A percentile compares a stretch with the other conserved stretches of the same genome.
These are phyloP conservation scores for Lycium ferocissimum DNA, from an alignment of 257 asterid species.

Conservation along the genomic window DNA sequence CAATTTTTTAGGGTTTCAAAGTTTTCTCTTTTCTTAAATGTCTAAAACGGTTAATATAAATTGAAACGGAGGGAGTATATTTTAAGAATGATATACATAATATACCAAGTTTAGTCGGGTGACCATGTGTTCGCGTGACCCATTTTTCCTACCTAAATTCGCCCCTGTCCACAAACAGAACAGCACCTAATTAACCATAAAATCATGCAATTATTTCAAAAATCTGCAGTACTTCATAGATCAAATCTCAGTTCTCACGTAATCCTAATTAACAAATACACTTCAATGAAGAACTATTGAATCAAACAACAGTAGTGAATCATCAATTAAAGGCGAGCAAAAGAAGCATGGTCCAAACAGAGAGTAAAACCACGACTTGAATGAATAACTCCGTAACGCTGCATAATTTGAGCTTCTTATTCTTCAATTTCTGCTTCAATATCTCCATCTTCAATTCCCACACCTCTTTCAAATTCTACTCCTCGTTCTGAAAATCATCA, in stretches of 20 bases:
- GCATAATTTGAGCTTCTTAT: constrained; percentile 43
- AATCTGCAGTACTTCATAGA: not conserved
- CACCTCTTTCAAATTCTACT: constrained; percentile 28
- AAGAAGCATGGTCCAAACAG: constrained; percentile 44
- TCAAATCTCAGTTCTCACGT: not conserved
- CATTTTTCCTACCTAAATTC: too few relatives aligned
- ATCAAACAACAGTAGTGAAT: constrained; percentile 33
- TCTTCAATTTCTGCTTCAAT: constrained; percentile 53
- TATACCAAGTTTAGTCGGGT: too few relatives aligned
- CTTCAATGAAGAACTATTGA: constrained; percentile 4
- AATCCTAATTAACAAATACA: not conserved
- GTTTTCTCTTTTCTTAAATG: too few relatives aligned
- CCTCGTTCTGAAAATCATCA: constrained; percentile 41
- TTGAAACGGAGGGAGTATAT: too few relatives aligned
- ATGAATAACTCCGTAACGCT: constrained; percentile 33
- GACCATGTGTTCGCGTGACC: too few relatives aligned
- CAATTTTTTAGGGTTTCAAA: too few relatives aligned
- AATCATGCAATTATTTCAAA: not conserved
- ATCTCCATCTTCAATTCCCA: constrained; percentile 47
- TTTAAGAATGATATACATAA: too few relatives aligned
- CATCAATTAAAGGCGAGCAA: constrained; percentile 37
- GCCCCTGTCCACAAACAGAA: not conserved
- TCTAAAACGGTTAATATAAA: too few relatives aligned
- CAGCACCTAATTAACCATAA: not conserved
- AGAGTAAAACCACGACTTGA: constrained; percentile 35